Evolutionary conservation across 1,284 basidiomycete species (phyloP).

Genomic region (Phellopilus nigrolimitatus): DNA sequence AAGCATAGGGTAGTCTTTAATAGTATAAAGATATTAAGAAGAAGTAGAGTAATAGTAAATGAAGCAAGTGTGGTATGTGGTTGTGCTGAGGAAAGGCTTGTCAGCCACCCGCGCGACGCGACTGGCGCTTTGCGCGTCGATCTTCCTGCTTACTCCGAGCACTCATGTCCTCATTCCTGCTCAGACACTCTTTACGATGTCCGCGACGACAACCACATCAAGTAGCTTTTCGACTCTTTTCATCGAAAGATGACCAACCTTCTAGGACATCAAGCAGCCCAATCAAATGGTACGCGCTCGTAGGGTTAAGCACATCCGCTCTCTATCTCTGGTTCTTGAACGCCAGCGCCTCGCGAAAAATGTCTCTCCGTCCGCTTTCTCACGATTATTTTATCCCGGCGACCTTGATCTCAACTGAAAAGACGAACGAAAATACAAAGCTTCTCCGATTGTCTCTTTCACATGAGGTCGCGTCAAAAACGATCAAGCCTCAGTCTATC

Average conservation of each 20-base stretch:
- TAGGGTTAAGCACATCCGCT: neutral
- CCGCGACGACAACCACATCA: neutral
- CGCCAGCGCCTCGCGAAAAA: neutral
- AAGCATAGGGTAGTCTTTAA: conserved; percentile 6
- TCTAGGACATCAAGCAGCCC: neutral
- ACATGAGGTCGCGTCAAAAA: conserved; percentile 34
- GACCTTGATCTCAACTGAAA: conserved; percentile 49
- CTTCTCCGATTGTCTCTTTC: conserved; percentile 60
- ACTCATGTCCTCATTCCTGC: conserved; percentile 2
- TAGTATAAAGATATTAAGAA: neutral
- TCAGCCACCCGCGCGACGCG: too few species aligned
- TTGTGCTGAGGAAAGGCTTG: conserved; percentile 7
- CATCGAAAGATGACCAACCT: neutral
- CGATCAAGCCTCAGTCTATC: conserved; percentile 40
- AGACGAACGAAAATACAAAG: conserved; percentile 50
- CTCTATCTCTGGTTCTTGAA: conserved; percentile 13
- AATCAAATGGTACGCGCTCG: conserved; percentile 2
- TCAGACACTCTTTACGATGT: neutral
- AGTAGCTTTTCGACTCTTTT: neutral
- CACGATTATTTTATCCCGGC: conserved; percentile 60
- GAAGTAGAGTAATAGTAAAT: neutral
- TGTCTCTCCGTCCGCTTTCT: conserved; percentile 38
- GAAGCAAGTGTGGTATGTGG: conserved; percentile 10
- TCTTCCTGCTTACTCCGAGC: neutral
- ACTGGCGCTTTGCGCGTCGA: neutral